Evolutionary conservation across 129 eudicot species (phyloP).

Genomic region (Arctium minus): DNA sequence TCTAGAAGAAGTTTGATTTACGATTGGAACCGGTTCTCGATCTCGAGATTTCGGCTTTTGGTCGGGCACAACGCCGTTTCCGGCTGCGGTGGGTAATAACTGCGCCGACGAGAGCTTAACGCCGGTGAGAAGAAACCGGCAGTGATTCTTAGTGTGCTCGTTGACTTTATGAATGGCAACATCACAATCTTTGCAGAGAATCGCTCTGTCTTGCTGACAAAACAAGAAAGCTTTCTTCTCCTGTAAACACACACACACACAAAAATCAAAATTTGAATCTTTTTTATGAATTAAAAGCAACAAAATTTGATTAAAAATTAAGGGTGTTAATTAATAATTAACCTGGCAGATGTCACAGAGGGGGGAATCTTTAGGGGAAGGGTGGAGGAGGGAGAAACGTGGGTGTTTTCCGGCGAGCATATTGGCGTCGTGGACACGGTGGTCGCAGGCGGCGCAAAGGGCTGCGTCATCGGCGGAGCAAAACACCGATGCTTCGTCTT

Average conservation of each 20-base stretch:
- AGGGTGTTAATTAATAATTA: background rate
- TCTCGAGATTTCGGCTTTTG: constrained; percentile 3
- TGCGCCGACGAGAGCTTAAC: constrained; percentile 46
- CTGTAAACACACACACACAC: constrained; percentile 13
- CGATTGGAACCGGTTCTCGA: constrained; percentile 6
- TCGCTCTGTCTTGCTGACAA: constrained; percentile 74
- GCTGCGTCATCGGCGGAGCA: constrained; percentile 85
- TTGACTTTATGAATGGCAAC: constrained; percentile 62
- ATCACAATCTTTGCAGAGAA: constrained; percentile 66
- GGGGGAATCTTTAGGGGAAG: constrained; percentile 50
- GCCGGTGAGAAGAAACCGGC: constrained; percentile 55
- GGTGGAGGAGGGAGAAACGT: constrained; percentile 69
- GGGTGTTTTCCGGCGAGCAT: constrained; percentile 81
- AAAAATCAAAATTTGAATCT: background rate
- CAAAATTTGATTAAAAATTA: background rate
- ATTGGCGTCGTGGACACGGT: constrained; percentile 83
- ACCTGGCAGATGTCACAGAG: constrained; percentile 63
- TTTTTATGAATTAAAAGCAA: background rate
- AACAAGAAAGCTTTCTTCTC: constrained; percentile 61
- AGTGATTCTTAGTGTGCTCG: constrained; percentile 54
- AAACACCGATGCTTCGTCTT: constrained; percentile 61
- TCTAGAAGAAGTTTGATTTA: background rate
- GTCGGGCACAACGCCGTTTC: constrained; percentile 25
- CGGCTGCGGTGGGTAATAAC: constrained; percentile 16
- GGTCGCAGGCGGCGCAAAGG: constrained; percentile 77